Base-by-base conservation (phyloP, 768 basidiomycete species). In the Kwoniella sp. region DNA sequence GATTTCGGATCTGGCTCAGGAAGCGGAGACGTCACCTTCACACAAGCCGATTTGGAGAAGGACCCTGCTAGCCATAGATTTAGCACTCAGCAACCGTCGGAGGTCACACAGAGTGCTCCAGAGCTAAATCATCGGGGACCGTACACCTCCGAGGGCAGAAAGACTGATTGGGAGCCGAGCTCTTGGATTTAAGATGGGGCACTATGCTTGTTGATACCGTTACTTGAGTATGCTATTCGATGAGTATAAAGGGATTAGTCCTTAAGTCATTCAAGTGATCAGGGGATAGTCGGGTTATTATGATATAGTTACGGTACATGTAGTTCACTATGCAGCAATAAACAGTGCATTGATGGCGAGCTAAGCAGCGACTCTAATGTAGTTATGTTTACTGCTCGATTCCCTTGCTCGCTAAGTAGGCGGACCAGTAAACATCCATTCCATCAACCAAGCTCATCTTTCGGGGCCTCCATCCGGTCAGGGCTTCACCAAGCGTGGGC, bases 371-470 rank as follows among this genome's bases (percentile, higher is more conserved):
- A n/a, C n/a, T n/a, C n/a, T n/a, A n/a, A n/a, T n/a, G n/a, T n/a
- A n/a, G n/a, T n/a, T n/a, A n/a, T n/a, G n/a, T 44, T 44, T 19
- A 46, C n/a, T 55, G 24, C n/a, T 25, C 26, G n/a, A 50, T 19
- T 24, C 19, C 27, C 25, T 61, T 54, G 40, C 33, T 48, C 5
- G 67, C 72, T 26, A 68, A 21, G 37, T 48, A 70, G 6, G 68
- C 57, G 1, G 60, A 52, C 67, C 68, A 84, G 65, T 84, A 84
- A 10, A 78, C 72, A 21, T 81, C 79, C 30, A 85, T 67, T 2
- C 83, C 82, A 62, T 85, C 84, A 2, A 82, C 74, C 15, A 85
- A 55, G 1, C 82, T 79, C 37, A 79, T 68, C 69, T 83, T 84
- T 58, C 74, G 79, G 1, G 83, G 82, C 12, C 68, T 65, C 84